Evolutionary conservation across 371 early-diverging fungal genomes (phyloP).

Genomic region (Zychaea mexicana): DNA sequence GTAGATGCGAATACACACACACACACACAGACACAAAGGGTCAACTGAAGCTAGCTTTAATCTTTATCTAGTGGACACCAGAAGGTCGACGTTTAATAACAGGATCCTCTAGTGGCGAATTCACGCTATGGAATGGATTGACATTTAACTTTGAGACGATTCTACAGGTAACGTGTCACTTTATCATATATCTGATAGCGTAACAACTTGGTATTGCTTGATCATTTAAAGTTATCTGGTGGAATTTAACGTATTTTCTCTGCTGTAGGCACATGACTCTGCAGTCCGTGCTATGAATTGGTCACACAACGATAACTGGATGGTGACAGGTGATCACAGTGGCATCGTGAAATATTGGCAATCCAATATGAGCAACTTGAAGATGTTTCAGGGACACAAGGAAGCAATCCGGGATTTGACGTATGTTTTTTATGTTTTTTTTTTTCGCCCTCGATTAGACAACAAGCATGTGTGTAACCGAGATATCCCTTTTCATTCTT

Average conservation of each 20-base stretch:
- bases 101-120: constrained; percentile 98
- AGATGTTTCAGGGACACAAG: constrained; percentile 92
- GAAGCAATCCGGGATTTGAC: constrained; percentile 93
- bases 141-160: constrained; percentile 99
- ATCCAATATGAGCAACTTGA: constrained; percentile 98
- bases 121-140: constrained; percentile 99
- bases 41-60: not conserved
- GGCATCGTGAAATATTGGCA: constrained; percentile 99
- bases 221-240: not conserved
- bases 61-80: constrained; percentile 87
- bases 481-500: not conserved
- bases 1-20: no score
- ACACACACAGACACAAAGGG: no score
- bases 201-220: not conserved
- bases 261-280: constrained; percentile 85
- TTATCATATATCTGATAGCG: not conserved
- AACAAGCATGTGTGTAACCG: not conserved
- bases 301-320: constrained; percentile 97
- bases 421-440: constrained; percentile 31
- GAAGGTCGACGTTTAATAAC: constrained; percentile 98
- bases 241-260: no score
- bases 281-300: constrained; percentile 98
- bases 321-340: constrained; percentile 95
- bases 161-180: constrained; percentile 71
- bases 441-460: not conserved